Conservation (phyloP, 768 basidiomycete genomes). For the Lactarius tabidus region DNA sequence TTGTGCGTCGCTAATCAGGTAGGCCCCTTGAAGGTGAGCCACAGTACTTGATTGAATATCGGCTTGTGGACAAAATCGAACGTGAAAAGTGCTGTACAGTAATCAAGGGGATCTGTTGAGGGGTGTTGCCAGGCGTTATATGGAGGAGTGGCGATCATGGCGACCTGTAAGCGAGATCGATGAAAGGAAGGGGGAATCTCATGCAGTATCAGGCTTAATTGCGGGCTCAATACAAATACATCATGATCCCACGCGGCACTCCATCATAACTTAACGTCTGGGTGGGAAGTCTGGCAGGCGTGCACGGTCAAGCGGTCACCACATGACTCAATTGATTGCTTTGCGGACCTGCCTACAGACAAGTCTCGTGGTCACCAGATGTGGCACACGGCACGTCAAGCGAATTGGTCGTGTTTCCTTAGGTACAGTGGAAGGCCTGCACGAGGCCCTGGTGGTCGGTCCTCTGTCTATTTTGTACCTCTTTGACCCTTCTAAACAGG, state of each 20-base stretch:
- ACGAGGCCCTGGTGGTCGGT: neutral
- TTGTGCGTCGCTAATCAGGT: constrained; percentile 3
- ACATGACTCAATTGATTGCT: constrained; percentile 7
- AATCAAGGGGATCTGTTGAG: neutral
- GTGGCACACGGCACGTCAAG: neutral
- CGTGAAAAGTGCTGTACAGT: no score
- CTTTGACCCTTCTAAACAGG: neutral
- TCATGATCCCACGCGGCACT: constrained; percentile 6
- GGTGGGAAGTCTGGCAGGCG: neutral
- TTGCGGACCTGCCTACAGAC: neutral
- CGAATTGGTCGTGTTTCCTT: neutral
- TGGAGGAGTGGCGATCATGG: constrained; percentile 8
- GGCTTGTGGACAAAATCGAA: neutral
- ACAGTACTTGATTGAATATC: constrained; percentile 2
- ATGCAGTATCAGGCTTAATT: neutral
- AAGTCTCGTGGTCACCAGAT: neutral
- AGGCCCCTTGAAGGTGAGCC: neutral
- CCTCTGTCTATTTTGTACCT: neutral
- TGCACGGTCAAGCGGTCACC: constrained; percentile 12
- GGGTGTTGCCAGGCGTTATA: neutral
- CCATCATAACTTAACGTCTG: constrained; percentile 5
- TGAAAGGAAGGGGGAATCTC: neutral
- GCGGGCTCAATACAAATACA: neutral
- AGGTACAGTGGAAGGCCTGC: neutral
- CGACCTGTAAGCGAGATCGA: constrained; percentile 5